A percentile compares a stretch with the other conserved stretches of the same genome.
phyloP scores from a whole-genome alignment of 106 monocot genomes.

The Triglochin maritima region DNA sequence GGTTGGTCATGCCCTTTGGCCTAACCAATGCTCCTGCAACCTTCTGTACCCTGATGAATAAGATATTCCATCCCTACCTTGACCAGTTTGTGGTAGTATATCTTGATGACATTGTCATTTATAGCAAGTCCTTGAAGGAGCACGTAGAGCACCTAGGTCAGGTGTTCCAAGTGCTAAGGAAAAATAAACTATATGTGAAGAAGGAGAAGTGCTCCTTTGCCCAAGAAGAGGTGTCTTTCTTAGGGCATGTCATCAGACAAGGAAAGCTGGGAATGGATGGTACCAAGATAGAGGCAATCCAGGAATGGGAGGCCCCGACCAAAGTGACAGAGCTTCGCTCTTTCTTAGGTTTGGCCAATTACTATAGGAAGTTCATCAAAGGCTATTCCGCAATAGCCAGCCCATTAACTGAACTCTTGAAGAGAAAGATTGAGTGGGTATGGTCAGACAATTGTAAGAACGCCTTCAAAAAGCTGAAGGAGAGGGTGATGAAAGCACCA shows the following conservation, averaged over 20 bases:
- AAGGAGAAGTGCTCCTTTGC: not conserved
- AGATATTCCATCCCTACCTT: not conserved
- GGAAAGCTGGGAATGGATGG: not conserved
- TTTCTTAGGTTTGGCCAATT: not conserved
- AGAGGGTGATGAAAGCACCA: not conserved
- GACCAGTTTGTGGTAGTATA: not conserved
- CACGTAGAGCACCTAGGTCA: too few species aligned
- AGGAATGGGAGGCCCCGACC: not conserved
- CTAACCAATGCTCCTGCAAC: not conserved
- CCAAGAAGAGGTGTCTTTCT: not conserved
- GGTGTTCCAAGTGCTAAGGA: too few species aligned
- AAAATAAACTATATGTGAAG: too few species aligned
- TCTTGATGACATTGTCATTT: not conserved
- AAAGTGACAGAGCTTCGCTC: not conserved
- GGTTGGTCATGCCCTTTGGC: not conserved
- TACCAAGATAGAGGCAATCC: not conserved
- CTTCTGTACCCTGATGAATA: slow-evolving; percentile 1
- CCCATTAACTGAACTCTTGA: not conserved
- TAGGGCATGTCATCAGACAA: not conserved
- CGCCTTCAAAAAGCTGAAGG: not conserved
- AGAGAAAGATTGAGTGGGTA: not conserved
- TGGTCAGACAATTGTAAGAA: not conserved
- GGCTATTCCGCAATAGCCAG: not conserved
- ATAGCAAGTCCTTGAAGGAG: not conserved
- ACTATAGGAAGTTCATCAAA: not conserved